phyloP scores from a whole-genome alignment of 176 grass and related monocot genomes.

The Avena insularis region DNA sequence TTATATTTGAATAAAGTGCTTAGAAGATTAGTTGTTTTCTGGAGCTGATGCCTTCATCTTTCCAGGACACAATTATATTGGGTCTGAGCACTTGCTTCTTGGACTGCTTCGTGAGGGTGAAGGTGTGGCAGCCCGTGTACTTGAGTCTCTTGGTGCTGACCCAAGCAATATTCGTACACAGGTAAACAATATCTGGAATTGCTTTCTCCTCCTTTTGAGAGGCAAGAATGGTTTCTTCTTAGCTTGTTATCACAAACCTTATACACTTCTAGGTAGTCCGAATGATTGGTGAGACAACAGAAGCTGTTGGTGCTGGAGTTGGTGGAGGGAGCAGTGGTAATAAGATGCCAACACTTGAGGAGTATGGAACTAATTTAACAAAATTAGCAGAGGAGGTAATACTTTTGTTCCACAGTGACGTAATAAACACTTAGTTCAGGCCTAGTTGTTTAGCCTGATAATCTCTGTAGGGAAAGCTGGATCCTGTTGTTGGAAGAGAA shows the following conservation, averaged over 20 bases:
- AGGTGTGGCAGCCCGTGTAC: conserved; percentile 87
- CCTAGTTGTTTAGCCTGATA: conserved; percentile 19
- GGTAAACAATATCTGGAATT: conserved; percentile 53
- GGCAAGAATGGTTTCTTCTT: conserved; percentile 25
- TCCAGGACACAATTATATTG: conserved; percentile 94
- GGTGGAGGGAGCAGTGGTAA: conserved; percentile 88
- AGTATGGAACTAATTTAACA: conserved; percentile 95
- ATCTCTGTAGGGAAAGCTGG: conserved; percentile 78
- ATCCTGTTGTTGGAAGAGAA: conserved; percentile 95
- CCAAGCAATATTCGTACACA: conserved; percentile 88
- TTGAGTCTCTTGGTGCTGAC: conserved; percentile 89
- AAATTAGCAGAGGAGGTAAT: conserved; percentile 94
- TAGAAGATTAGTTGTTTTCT: conserved; percentile 34
- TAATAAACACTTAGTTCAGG: neutral
- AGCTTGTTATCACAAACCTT: conserved; percentile 34
- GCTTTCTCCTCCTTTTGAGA: conserved; percentile 18
- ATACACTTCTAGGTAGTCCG: conserved; percentile 71
- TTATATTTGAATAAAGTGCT: neutral
- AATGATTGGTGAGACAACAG: conserved; percentile 94
- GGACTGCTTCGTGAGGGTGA: conserved; percentile 91
- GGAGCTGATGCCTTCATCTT: conserved; percentile 42
- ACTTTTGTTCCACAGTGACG: conserved; percentile 12
- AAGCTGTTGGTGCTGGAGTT: conserved; percentile 93
- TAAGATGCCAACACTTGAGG: conserved; percentile 99
- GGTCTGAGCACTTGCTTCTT: conserved; percentile 98